Conservation (phyloP, 1,139 yeast genomes). For the Hanseniaspora uvarum region DNA sequence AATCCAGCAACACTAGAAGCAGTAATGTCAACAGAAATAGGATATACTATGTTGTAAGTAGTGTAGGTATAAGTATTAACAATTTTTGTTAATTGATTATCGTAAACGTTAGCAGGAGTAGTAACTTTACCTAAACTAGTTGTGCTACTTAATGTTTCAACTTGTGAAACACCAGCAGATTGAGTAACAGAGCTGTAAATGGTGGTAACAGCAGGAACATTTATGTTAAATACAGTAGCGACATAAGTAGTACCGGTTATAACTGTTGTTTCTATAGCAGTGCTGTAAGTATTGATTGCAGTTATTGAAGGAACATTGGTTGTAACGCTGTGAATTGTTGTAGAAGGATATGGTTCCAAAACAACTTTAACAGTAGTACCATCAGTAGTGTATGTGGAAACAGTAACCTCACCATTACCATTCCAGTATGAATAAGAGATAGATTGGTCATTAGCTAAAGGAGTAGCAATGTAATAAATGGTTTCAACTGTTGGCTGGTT, state of each 20-base stretch:
- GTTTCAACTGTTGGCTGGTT: constrained; percentile 7
- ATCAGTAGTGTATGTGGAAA: background rate
- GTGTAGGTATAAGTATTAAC: background rate
- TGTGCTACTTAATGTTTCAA: background rate
- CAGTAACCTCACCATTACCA: background rate
- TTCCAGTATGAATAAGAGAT: constrained; percentile 2
- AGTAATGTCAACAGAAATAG: background rate
- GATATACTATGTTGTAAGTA: background rate
- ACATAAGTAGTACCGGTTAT: background rate
- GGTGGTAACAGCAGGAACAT: background rate
- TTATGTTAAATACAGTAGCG: background rate
- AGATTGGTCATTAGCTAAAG: background rate
- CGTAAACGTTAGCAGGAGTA: background rate
- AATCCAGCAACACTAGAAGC: background rate
- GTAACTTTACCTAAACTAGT: background rate
- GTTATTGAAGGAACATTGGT: background rate
- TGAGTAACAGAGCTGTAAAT: background rate
- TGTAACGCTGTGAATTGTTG: constrained; percentile 2
- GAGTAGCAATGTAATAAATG: constrained; percentile 1
- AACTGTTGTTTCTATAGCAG: background rate
- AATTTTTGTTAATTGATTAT: background rate
- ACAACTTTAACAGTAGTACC: constrained; percentile 2
- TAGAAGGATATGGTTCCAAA: background rate
- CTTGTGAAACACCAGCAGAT: background rate
- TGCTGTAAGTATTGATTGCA: background rate